Percentiles rank a stretch among this genome's conserved stretches.
Evolutionary conservation across 116 monocot genomes (phyloP).

Genomic region (Papilionanthe hybrid): DNA sequence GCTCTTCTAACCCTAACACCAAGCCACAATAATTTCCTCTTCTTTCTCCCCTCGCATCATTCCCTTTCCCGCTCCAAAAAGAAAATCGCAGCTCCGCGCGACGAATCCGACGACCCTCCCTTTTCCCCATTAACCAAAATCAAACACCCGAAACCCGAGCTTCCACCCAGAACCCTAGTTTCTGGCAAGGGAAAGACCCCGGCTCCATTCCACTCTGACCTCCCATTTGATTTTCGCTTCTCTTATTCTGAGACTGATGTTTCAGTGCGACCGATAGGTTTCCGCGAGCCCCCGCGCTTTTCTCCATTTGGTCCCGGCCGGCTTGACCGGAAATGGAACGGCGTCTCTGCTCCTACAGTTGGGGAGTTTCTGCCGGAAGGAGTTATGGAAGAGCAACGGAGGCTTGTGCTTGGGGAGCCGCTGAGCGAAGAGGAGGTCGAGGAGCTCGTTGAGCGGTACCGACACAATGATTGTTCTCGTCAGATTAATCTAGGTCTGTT

Average conservation of each 20-base stretch:
- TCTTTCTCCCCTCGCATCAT: background rate
- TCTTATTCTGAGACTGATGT: conserved; percentile 69
- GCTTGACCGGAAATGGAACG: conserved; percentile 73
- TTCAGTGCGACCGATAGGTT: conserved; percentile 48
- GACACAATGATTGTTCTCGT: conserved; percentile 64
- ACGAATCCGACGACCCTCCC: conserved; percentile 47
- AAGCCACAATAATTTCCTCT: background rate
- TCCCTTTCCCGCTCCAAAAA: conserved; percentile 10
- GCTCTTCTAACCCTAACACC: background rate
- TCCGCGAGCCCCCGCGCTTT: conserved; percentile 78
- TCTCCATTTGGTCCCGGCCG: conserved; percentile 89
- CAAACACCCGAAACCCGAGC: conserved; percentile 4
- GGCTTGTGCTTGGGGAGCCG: conserved; percentile 51
- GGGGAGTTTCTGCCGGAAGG: background rate
- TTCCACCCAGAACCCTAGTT: background rate
- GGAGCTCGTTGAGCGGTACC: conserved; percentile 71
- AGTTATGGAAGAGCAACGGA: conserved; percentile 15
- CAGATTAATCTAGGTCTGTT: conserved; percentile 79
- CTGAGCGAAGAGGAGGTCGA: conserved; percentile 57
- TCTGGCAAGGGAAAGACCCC: background rate
- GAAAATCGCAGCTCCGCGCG: conserved; percentile 5
- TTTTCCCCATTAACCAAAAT: conserved; percentile 24
- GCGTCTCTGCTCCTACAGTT: conserved; percentile 43
- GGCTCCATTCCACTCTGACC: conserved; percentile 46
- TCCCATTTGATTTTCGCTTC: conserved; percentile 78